Conservation (phyloP, 75 land plant genomes). For the Pseudotsuga menziesii region DNA sequence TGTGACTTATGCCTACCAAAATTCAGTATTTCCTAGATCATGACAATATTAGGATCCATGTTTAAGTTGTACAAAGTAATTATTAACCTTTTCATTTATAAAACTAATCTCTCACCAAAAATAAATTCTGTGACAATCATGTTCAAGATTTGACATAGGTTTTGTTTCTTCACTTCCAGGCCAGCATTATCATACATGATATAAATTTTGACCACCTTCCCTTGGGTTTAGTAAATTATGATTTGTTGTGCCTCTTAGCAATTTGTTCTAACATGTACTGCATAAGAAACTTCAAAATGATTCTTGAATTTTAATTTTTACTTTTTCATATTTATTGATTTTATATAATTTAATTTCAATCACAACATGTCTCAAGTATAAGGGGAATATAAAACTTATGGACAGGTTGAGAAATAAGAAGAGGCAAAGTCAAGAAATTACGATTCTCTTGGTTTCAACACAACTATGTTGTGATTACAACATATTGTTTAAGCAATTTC, state of each 20-base stretch:
- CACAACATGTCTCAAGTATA: too few relatives aligned
- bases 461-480: too few relatives aligned
- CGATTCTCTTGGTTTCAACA: too few relatives aligned
- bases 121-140: not conserved
- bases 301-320: too few relatives aligned
- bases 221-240: not conserved
- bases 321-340: too few relatives aligned
- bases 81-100: not conserved
- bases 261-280: slow-evolving; percentile 26
- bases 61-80: not conserved
- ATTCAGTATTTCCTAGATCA: not conserved
- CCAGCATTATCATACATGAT: not conserved
- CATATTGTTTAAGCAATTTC: too few relatives aligned
- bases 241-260: slow-evolving; percentile 4
- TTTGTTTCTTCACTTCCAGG: not conserved
- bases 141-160: not conserved
- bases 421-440: too few relatives aligned
- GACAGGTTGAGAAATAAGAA: too few relatives aligned
- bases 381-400: too few relatives aligned
- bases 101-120: not conserved
- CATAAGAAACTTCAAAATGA: too few relatives aligned
- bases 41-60: not conserved
- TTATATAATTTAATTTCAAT: too few relatives aligned
- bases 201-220: not conserved
- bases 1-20: not conserved